A percentile compares a stretch with the other conserved stretches of the same genome.
Conservation (phyloP, 164 flowering plant genomes). For the Magnolia changhungtana region DNA sequence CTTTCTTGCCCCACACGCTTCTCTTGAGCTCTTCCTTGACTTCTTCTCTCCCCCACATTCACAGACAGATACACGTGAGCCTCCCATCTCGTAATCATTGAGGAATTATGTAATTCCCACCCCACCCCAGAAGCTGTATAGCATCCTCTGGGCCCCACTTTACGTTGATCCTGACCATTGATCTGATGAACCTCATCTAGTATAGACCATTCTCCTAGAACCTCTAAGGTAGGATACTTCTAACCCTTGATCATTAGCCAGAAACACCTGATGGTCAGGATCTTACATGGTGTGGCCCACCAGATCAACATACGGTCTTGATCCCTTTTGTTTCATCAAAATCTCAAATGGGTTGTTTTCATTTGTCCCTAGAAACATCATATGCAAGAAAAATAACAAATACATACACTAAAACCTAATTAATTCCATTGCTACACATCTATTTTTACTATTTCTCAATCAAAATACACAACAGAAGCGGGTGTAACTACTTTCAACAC, state of each 20-base stretch:
- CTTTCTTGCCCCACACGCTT: constrained; percentile 4
- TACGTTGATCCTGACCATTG: not conserved
- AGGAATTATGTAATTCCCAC: not conserved
- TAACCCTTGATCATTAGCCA: too few relatives aligned
- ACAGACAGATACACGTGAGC: not conserved
- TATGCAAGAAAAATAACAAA: too few relatives aligned
- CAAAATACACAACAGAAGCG: constrained; percentile 1
- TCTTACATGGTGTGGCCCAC: too few relatives aligned
- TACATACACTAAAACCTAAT: not conserved
- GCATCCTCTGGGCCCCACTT: too few relatives aligned
- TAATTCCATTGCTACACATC: not conserved
- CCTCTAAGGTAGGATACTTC: too few relatives aligned
- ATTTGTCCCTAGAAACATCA: not conserved
- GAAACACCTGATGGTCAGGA: too few relatives aligned
- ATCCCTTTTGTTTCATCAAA: not conserved
- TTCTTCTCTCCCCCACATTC: not conserved
- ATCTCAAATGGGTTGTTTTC: not conserved
- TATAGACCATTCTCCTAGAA: too few relatives aligned
- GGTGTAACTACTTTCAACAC: constrained; percentile 18
- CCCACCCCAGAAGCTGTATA: not conserved
- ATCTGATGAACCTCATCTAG: not conserved
- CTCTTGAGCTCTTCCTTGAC: not conserved
- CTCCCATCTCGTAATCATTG: not conserved
- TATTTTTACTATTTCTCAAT: not conserved
- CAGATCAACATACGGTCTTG: too few relatives aligned